Base-by-base conservation (phyloP, 257 asterid species). In the Scutellaria barbata region DNA sequence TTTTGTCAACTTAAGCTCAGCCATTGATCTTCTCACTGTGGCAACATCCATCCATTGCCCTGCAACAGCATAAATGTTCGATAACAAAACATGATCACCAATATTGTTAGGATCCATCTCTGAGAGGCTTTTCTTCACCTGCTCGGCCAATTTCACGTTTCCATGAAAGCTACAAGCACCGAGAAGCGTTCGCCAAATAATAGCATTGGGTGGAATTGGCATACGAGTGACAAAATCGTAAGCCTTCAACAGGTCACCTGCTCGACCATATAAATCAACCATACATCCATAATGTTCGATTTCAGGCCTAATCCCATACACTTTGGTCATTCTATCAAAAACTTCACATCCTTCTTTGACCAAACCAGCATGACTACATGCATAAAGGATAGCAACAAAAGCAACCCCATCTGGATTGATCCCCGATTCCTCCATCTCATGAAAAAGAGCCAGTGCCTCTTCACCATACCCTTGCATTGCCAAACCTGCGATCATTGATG, bases 241-340 rank as follows among this genome's bases (percentile, higher is more conserved):
- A 9, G 98, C 98, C 79, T 80, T 82, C 37, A 17, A 58, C 48
- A 94, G 77, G 62, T 80, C 85, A 37, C 96, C 96, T 5, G 96
- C 89, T 22, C 97, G 82, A 13, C 97, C 86, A 63, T 87, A 91
- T 58, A 94, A 76, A 84, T 94, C 97, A 63, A 94, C 97, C 95
- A 93, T 90, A 61, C 98, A 93, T 58, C 98, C 98, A 54, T 87
- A 94, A 62, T 94, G 98, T 69, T 94, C 98, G 13, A 86, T 82
- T 37, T 80, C 75, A 8, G 95, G 96, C 66, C 72, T 65, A 48
- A 94, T 79, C 17, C 81, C 79, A 67, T 89, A 89, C 0, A 75
- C 75, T 52, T 62, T 56, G 10, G 82, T 77, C 96, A 94, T 94
- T 79, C 60, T 84, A 41, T 81, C 82, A 39, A 89, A 94, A 33